These are phyloP conservation scores for Microthyrium microscopicum DNA, from an alignment of 2,329 filamentous ascomycete genomes.

Conservation along the genomic window DNA sequence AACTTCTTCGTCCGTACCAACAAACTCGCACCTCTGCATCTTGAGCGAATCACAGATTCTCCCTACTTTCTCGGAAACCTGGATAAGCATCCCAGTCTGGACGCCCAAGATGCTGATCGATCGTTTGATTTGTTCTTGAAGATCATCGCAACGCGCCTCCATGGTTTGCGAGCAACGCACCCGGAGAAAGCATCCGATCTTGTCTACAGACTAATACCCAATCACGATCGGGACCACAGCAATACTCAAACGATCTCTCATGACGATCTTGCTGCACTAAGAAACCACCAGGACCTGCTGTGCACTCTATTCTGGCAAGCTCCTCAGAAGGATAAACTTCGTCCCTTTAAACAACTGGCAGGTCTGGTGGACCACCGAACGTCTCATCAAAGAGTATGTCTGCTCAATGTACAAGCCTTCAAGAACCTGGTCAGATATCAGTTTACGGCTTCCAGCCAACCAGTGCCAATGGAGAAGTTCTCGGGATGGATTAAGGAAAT, in stretches of 20 bases:
- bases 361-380: slow-evolving; percentile 38
- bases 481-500: slow-evolving; percentile 39
- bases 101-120: slow-evolving; percentile 30
- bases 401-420: slow-evolving; percentile 42
- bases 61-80: slow-evolving; percentile 36
- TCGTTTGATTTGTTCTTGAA: slow-evolving; percentile 45
- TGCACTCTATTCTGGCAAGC: slow-evolving; percentile 42
- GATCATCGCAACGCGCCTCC: slow-evolving; percentile 33
- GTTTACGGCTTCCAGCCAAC: slow-evolving; percentile 33
- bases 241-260: slow-evolving; percentile 38
- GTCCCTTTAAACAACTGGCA: slow-evolving; percentile 31
- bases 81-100: slow-evolving; percentile 25
- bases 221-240: slow-evolving; percentile 41
- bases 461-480: slow-evolving; percentile 29
- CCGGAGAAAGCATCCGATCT: slow-evolving; percentile 39
- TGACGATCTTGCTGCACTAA: slow-evolving; percentile 38
- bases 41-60: slow-evolving; percentile 35
- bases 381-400: slow-evolving; percentile 43
- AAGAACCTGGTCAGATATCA: slow-evolving; percentile 40
- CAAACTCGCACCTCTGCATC: slow-evolving; percentile 32
- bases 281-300: slow-evolving; percentile 45
- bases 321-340: slow-evolving; percentile 35
- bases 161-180: slow-evolving; percentile 28
- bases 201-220: slow-evolving; percentile 41
- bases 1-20: slow-evolving; percentile 44